phyloP scores from a whole-genome alignment of 2,329 filamentous ascomycete genomes.

The Septoria linicola region DNA sequence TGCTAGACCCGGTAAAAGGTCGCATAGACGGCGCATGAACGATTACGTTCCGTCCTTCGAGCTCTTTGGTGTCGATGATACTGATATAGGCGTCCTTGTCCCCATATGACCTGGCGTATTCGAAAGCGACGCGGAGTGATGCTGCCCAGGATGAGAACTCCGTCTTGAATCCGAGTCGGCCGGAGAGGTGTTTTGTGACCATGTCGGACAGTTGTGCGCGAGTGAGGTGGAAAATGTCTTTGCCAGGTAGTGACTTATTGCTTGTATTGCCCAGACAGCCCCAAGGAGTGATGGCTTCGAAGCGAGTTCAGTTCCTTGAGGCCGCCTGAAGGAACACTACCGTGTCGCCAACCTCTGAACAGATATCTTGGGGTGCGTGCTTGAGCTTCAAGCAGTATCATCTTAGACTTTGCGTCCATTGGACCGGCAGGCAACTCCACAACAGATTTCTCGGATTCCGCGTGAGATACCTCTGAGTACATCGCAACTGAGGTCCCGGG shows the following conservation, averaged over 20 bases:
- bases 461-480: too few relatives aligned
- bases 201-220: not conserved
- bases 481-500: too few relatives aligned
- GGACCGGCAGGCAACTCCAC: not conserved
- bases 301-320: constrained; percentile 3
- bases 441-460: too few relatives aligned
- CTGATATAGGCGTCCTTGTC: constrained; percentile 3
- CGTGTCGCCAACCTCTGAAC: constrained; percentile 9
- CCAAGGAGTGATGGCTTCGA: constrained; percentile 5
- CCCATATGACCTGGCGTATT: not conserved
- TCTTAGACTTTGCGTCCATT: constrained; percentile 9
- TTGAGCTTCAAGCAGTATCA: constrained; percentile 3
- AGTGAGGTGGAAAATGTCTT: not conserved
- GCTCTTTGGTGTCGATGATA: constrained; percentile 12
- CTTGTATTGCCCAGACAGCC: not conserved
- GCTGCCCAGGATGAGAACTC: constrained; percentile 13
- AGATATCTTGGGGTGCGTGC: constrained; percentile 12
- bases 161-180: not conserved
- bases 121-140: constrained; percentile 1
- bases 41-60: not conserved
- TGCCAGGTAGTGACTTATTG: not conserved
- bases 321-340: not conserved
- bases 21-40: constrained; percentile 5
- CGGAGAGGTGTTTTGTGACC: not conserved
- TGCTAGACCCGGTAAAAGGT: not conserved